phyloP scores from a whole-genome alignment of 495 filamentous ascomycete genomes.

The Elaphomyces granulatus region DNA sequence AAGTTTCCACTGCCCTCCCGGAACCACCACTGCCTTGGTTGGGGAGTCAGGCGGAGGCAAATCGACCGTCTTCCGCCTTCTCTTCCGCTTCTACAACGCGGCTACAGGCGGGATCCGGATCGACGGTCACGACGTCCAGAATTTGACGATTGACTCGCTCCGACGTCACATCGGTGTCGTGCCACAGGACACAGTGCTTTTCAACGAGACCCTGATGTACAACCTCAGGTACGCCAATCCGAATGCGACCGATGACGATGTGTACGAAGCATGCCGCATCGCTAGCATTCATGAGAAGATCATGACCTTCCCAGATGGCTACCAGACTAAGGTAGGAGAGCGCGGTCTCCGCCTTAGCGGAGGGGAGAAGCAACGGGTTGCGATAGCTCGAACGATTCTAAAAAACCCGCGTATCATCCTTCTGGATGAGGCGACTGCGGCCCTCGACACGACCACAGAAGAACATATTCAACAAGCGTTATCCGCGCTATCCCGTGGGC shows the following conservation, averaged over 20 bases:
- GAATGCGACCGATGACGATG: slow-evolving; percentile 67
- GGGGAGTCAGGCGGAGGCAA: slow-evolving; percentile 95
- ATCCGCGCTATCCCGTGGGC: slow-evolving; percentile 59
- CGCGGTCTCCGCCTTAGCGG: slow-evolving; percentile 84
- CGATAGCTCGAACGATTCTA: slow-evolving; percentile 90
- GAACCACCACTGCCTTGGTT: slow-evolving; percentile 89
- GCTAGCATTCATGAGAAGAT: slow-evolving; percentile 97
- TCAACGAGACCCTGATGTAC: slow-evolving; percentile 96
- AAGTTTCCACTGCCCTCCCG: slow-evolving; percentile 67
- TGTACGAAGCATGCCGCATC: slow-evolving; percentile 76
- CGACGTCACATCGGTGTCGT: slow-evolving; percentile 86
- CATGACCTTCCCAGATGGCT: slow-evolving; percentile 79
- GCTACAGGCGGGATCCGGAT: slow-evolving; percentile 62
- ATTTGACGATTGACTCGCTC: slow-evolving; percentile 85
- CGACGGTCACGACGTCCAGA: slow-evolving; percentile 71
- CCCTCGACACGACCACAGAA: slow-evolving; percentile 89
- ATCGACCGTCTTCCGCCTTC: slow-evolving; percentile 87
- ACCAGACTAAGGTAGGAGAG: slow-evolving; percentile 86
- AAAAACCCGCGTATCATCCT: slow-evolving; percentile 95
- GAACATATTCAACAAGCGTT: slow-evolving; percentile 88
- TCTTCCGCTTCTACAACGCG: slow-evolving; percentile 91
- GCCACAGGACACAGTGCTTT: slow-evolving; percentile 89
- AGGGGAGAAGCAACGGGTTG: slow-evolving; percentile 93
- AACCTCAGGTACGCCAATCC: slow-evolving; percentile 93
- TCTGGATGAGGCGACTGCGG: slow-evolving; percentile 91